Conservation (phyloP, 2,329 filamentous ascomycete species). For the Sclerotinia spermophila region DNA sequence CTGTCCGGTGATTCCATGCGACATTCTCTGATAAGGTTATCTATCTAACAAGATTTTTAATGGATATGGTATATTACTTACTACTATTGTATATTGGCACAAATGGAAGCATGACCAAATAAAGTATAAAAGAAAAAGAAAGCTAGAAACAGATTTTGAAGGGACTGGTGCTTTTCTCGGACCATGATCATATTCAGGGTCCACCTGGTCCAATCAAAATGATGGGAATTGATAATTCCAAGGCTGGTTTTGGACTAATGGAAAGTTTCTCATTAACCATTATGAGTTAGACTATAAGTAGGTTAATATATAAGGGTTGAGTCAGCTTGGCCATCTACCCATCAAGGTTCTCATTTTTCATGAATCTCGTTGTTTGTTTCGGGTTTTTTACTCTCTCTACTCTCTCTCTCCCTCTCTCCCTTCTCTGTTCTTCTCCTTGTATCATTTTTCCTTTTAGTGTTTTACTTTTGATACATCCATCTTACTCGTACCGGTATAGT, state of each 20-base stretch:
- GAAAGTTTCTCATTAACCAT: background rate
- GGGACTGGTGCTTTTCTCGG: background rate
- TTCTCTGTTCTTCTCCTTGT: no score
- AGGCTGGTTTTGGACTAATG: background rate
- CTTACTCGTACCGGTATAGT: no score
- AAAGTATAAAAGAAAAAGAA: background rate
- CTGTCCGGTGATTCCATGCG: background rate
- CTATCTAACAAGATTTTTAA: background rate
- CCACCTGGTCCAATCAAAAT: background rate
- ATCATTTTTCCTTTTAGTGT: background rate
- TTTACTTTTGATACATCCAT: background rate
- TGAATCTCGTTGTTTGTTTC: background rate
- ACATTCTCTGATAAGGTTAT: background rate
- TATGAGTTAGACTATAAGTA: background rate
- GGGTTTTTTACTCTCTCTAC: background rate
- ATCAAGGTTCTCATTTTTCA: conserved; percentile 13
- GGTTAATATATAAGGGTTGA: background rate
- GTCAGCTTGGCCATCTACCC: background rate
- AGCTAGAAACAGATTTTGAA: background rate
- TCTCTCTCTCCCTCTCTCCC: no score
- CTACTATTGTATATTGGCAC: background rate
- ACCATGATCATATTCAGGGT: background rate
- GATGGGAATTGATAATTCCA: background rate
- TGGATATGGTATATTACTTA: background rate
- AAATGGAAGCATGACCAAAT: background rate